Percentiles rank a stretch among this genome's conserved stretches.
These are phyloP conservation scores for Cymbopogon flexuosus DNA, from an alignment of 202 grass and related monocot genomes.

Conservation along the genomic window DNA sequence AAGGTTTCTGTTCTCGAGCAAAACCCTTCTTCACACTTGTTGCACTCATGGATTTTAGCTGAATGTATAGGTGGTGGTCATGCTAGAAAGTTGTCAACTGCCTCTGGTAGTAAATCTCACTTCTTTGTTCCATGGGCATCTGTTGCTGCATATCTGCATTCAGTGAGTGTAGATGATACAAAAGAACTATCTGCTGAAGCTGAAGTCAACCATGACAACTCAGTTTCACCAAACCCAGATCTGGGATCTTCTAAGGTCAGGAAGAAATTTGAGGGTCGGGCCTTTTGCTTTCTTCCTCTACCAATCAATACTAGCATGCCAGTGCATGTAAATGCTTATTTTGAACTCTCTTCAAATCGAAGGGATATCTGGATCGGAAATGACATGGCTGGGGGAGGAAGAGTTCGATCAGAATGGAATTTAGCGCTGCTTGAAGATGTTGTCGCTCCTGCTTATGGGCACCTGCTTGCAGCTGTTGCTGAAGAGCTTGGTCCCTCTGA, in stretches of 20 bases:
- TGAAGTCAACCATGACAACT: slow-evolving; percentile 51
- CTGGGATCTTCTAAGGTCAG: slow-evolving; percentile 41
- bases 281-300: slow-evolving; percentile 95
- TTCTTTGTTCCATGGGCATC: slow-evolving; percentile 96
- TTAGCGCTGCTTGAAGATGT: slow-evolving; percentile 87
- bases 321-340: slow-evolving; percentile 94
- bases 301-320: slow-evolving; percentile 80
- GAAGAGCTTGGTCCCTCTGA: slow-evolving; percentile 77
- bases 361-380: slow-evolving; percentile 99
- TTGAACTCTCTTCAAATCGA: slow-evolving; percentile 97
- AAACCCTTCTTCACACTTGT: slow-evolving; percentile 41
- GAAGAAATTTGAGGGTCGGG: slow-evolving; percentile 67
- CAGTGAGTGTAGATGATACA: slow-evolving; percentile 59
- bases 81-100: slow-evolving; percentile 71
- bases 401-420: slow-evolving; percentile 93
- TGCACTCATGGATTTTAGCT: slow-evolving; percentile 83
- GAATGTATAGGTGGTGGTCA: slow-evolving; percentile 85
- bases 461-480: slow-evolving; percentile 74
- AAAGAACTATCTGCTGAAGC: slow-evolving; percentile 49
- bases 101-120: slow-evolving; percentile 61
- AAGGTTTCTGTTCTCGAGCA: slow-evolving; percentile 69
- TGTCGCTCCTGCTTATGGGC: slow-evolving; percentile 77
- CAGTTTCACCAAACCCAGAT: slow-evolving; percentile 46
- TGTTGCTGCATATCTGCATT: slow-evolving; percentile 88
- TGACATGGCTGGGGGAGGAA: slow-evolving; percentile 95